Conservation (phyloP, 306 rosid species). For the Cucumis melo region DNA sequence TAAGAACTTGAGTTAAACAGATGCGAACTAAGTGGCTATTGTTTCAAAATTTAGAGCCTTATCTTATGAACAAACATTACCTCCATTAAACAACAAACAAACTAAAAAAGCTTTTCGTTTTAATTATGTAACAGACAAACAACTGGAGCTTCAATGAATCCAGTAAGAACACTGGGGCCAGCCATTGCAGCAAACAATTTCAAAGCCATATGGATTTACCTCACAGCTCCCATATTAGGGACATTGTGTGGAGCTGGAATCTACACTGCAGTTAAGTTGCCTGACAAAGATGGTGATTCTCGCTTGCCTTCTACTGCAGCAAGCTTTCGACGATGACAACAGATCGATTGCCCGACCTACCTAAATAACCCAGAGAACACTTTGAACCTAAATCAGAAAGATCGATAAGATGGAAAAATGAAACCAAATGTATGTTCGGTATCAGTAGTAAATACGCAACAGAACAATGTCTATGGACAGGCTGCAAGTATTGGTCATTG, state of each 20-base stretch:
- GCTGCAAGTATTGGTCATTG: not conserved
- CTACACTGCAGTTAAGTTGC: slow-evolving; percentile 59
- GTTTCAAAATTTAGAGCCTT: not conserved
- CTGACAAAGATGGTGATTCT: slow-evolving; percentile 28
- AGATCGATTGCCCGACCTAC: not conserved
- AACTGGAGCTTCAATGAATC: slow-evolving; percentile 83
- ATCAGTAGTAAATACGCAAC: not conserved
- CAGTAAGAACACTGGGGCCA: slow-evolving; percentile 79
- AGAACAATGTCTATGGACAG: not conserved
- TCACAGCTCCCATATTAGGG: slow-evolving; percentile 70
- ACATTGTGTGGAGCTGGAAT: slow-evolving; percentile 70
- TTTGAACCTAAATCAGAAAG: not conserved
- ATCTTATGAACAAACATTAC: not conserved
- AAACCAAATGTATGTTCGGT: not conserved
- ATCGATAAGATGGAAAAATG: not conserved
- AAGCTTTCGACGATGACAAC: slow-evolving; percentile 50
- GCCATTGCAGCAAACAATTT: slow-evolving; percentile 73
- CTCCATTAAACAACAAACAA: not conserved
- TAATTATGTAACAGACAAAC: slow-evolving; percentile 30
- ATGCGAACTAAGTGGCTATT: not conserved
- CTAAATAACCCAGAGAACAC: not conserved
- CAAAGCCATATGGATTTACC: slow-evolving; percentile 73
- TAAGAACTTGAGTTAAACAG: too few relatives aligned
- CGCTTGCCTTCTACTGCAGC: slow-evolving; percentile 23
- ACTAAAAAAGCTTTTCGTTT: not conserved